These are phyloP conservation scores for Mariannaea sp. DNA, from an alignment of 2,329 filamentous ascomycete genomes.

Conservation along the genomic window DNA sequence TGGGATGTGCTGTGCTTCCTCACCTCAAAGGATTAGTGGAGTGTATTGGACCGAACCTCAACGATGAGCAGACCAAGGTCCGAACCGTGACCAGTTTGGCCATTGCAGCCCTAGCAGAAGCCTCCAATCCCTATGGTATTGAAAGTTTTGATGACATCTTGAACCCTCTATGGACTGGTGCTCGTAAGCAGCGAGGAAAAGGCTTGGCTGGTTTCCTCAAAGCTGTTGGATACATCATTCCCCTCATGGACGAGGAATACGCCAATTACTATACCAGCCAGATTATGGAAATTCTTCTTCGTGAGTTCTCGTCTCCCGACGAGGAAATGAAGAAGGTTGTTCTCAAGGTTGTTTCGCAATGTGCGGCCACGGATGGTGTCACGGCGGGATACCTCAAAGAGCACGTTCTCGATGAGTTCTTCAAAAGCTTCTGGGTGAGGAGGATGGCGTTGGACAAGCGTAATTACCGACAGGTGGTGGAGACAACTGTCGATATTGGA, in stretches of 20 bases:
- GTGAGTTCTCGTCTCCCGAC: constrained; percentile 95
- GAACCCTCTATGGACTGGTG: constrained; percentile 95
- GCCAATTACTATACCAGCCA: constrained; percentile 98
- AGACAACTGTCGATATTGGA: constrained; percentile 95
- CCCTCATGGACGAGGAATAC: constrained; percentile 99
- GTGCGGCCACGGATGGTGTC: constrained; percentile 91
- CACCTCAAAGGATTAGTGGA: constrained; percentile 96
- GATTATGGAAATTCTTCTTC: constrained; percentile 97
- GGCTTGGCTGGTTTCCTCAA: constrained; percentile 95
- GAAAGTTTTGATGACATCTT: constrained; percentile 98
- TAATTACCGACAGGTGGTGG: constrained; percentile 97
- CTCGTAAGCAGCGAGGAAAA: constrained; percentile 94
- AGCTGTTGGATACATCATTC: constrained; percentile 97
- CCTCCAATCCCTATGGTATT: constrained; percentile 97
- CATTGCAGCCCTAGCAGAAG: constrained; percentile 92
- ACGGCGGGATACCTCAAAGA: constrained; percentile 95
- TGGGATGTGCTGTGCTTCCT: constrained; percentile 95
- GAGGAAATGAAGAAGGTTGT: constrained; percentile 99
- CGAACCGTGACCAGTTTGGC: constrained; percentile 94
- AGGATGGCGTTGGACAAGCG: constrained; percentile 97
- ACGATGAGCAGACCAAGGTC: constrained; percentile 97
- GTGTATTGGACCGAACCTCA: constrained; percentile 93
- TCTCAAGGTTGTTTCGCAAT: constrained; percentile 95
- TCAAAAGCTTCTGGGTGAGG: constrained; percentile 98
- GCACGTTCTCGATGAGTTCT: constrained; percentile 92